phyloP scores from a whole-genome alignment of 805 yeast genomes.

The Cephaloascus fragrans region DNA sequence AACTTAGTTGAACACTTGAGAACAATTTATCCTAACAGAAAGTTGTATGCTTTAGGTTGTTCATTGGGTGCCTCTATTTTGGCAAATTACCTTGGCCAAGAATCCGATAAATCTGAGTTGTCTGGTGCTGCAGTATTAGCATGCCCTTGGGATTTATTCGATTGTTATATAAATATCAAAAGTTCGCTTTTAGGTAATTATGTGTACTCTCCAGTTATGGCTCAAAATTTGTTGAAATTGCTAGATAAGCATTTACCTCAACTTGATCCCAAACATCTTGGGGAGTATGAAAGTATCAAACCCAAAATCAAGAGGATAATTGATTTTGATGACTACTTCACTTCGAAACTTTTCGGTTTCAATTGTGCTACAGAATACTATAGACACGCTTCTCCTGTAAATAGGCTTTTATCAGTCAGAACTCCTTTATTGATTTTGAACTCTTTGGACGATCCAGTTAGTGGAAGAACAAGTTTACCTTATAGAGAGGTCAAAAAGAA shows the following conservation, averaged over 20 bases:
- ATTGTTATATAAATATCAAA: slow-evolving; percentile 35
- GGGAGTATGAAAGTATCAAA: slow-evolving; percentile 17
- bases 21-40: slow-evolving; percentile 47
- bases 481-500: slow-evolving; percentile 35
- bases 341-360: slow-evolving; percentile 55
- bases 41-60: slow-evolving; percentile 57
- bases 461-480: slow-evolving; percentile 45
- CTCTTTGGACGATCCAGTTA: slow-evolving; percentile 61
- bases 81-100: slow-evolving; percentile 65
- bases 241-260: slow-evolving; percentile 20
- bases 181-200: slow-evolving; percentile 24
- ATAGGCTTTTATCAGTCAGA: slow-evolving; percentile 42
- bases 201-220: slow-evolving; percentile 32
- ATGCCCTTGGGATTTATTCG: slow-evolving; percentile 66
- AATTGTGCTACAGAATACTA: slow-evolving; percentile 55
- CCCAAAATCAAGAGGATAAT: slow-evolving; percentile 27
- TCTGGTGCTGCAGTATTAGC: slow-evolving; percentile 53
- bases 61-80: slow-evolving; percentile 65
- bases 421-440: slow-evolving; percentile 56
- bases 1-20: slow-evolving; percentile 43
- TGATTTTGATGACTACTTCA: slow-evolving; percentile 55
- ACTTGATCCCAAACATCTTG: slow-evolving; percentile 13
- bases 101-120: slow-evolving; percentile 39
- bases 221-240: slow-evolving; percentile 23
- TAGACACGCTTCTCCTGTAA: slow-evolving; percentile 52